Base-by-base conservation (phyloP, 2,329 filamentous ascomycete species). In the Monosporascus cannonballus region DNA sequence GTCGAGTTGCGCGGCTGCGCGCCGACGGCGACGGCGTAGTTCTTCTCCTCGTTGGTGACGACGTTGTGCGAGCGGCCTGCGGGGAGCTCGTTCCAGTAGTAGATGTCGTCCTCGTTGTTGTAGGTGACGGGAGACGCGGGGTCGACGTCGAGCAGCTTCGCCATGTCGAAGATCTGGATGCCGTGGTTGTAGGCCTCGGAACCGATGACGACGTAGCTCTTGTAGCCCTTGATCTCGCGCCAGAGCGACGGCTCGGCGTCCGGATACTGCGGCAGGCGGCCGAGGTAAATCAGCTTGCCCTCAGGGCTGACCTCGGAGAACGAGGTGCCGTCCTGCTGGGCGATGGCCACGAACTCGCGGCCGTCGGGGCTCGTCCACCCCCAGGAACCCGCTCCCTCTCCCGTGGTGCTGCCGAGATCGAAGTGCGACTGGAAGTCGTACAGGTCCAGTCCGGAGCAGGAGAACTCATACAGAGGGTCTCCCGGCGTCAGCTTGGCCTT, bases 81-180 rank as follows among this genome's bases (percentile, higher is more conserved):
- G n/a, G 73, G 73, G 0, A 76, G 67, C 39, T 64, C 69, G 51
- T 65, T 68, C 61, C 69, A 75, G 59, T 69, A 68, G 25, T 66
- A 66, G 45, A 73, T 71, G 54, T 77, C 64, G 50, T 76, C 74
- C 15, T 67, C 69, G 39, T 65, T 65, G 49, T 66, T 72, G 64
- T 78, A 80, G 41, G 63, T 71, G 18, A 67, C 67, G 9, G 76
- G 75, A 24, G 55, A 66, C 2, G 64, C 67, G 1, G 73, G 72
- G 64, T 76, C 69, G 53, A 81, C 62, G 38, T 68, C 67, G 51
- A 79, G 69, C n/a, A 81, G 69, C 69, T 78, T 83, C 60, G 71
- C 76, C 77, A 84, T 76, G 66, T 85, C 82, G 61, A 85, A 85
- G 66, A 85, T 75, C 66, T 85, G 82, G 47, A 85, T 75, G 36